Evolutionary conservation across 495 filamentous ascomycete species (phyloP).

Genomic region (Tuber magnatum): DNA sequence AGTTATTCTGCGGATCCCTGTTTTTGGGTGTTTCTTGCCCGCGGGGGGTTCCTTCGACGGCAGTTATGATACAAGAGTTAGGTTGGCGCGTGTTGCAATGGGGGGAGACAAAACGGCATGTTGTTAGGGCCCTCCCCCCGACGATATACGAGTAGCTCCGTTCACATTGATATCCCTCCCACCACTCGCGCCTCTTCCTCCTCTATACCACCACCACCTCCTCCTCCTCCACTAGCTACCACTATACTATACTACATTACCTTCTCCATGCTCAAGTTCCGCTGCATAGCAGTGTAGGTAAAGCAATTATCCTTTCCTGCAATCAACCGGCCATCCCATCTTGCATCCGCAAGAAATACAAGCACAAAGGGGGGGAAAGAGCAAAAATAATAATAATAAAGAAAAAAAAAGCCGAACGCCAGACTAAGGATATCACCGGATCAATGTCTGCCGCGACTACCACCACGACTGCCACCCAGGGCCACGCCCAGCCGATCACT

Average conservation of each 20-base stretch:
- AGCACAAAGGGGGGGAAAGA: neutral
- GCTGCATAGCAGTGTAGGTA: neutral
- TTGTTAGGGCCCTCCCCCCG: neutral
- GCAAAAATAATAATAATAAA: neutral
- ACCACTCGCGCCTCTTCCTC: neutral
- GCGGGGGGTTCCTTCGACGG: neutral
- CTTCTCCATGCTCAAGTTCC: neutral
- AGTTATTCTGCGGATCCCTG: neutral
- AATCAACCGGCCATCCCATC: neutral
- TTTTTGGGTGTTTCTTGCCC: neutral
- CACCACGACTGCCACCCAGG: constrained; percentile 41
- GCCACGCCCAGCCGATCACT: constrained; percentile 54
- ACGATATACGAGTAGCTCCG: neutral
- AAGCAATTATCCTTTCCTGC: constrained; percentile 1
- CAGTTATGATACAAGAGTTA: neutral
- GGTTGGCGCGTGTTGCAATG: neutral
- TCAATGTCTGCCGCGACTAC: constrained; percentile 43
- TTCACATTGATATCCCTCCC: neutral
- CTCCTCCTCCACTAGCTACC: neutral
- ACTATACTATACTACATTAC: neutral
- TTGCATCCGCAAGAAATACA: neutral
- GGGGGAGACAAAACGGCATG: neutral
- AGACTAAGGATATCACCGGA: neutral
- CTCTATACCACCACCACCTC: neutral
- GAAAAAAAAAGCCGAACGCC: too few species aligned